phyloP scores from a whole-genome alignment of 257 asterid species.

The Solanum pennellii region DNA sequence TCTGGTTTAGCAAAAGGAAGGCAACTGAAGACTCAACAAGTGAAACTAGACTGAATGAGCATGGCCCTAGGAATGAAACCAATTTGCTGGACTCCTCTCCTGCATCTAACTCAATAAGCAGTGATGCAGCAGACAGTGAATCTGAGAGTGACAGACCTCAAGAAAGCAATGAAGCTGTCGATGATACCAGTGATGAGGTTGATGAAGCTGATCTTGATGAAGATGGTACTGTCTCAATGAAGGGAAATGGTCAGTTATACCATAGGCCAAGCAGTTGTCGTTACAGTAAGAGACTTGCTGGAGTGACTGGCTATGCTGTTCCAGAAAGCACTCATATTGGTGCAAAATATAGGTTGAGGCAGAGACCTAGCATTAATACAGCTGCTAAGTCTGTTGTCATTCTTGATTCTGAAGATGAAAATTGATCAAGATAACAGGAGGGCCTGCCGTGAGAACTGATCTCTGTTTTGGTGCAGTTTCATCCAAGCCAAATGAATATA shows the following conservation, averaged over 20 bases:
- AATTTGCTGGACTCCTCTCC: conserved; percentile 17
- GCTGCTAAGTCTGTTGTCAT: conserved; percentile 30
- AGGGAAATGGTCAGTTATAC: conserved; percentile 12
- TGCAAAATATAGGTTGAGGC: conserved; percentile 47
- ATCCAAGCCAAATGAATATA: background rate
- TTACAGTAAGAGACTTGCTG: conserved; percentile 33
- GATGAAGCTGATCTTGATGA: conserved; percentile 7
- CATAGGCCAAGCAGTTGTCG: conserved; percentile 23
- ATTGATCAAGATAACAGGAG: background rate
- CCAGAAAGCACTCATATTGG: conserved; percentile 34
- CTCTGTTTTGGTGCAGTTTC: background rate
- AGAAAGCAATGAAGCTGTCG: conserved; percentile 10
- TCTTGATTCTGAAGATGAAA: conserved; percentile 64
- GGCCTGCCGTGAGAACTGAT: background rate
- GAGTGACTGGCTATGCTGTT: conserved; percentile 24
- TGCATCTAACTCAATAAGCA: conserved; percentile 14
- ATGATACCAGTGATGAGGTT: conserved; percentile 23
- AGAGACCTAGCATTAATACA: conserved; percentile 43
- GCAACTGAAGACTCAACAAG: conserved; percentile 14
- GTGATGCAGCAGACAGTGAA: conserved; percentile 26
- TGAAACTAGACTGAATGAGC: conserved; percentile 10
- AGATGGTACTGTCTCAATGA: conserved; percentile 2
- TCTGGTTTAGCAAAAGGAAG: conserved; percentile 42
- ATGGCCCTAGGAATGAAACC: conserved; percentile 5
- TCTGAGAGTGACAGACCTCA: conserved; percentile 4